These are phyloP conservation scores for Neofusicoccum umdonicola DNA, from an alignment of 2,329 filamentous ascomycete species.

Conservation along the genomic window DNA sequence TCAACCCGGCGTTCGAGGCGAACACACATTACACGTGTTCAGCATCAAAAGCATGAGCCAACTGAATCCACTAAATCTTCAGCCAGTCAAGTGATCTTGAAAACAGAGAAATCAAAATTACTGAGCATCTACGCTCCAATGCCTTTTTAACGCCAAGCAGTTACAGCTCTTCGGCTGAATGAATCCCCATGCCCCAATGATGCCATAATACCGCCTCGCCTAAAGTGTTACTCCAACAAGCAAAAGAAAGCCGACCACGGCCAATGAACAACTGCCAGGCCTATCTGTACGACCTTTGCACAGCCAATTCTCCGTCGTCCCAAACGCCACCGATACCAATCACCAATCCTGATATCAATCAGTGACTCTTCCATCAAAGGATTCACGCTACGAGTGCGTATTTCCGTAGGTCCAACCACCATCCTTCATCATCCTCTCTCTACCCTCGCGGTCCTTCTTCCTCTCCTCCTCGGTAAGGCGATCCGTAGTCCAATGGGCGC, in stretches of 20 bases:
- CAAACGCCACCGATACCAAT: neutral
- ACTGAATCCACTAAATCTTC: too few relatives aligned
- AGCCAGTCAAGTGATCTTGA: neutral
- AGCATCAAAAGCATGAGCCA: too few relatives aligned
- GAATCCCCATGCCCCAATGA: neutral
- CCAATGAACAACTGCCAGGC: neutral
- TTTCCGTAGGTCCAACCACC: constrained; percentile 65
- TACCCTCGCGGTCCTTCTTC: constrained; percentile 71
- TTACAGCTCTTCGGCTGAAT: neutral
- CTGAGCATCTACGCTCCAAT: neutral
- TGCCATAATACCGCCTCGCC: neutral
- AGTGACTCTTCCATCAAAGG: neutral
- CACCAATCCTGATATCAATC: neutral
- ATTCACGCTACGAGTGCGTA: neutral
- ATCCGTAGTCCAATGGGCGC: constrained; percentile 90
- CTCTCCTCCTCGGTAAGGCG: constrained; percentile 85
- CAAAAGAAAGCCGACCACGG: neutral
- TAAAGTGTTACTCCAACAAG: neutral
- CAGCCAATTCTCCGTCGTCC: neutral
- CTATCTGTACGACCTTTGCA: neutral
- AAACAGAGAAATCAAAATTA: neutral
- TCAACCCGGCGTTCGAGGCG: too few relatives aligned
- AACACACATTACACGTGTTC: too few relatives aligned
- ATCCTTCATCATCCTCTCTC: constrained; percentile 75
- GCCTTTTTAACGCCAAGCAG: neutral